Base-by-base conservation (phyloP, 129 eudicot genomes). In the Centrapalus pauciflorus region DNA sequence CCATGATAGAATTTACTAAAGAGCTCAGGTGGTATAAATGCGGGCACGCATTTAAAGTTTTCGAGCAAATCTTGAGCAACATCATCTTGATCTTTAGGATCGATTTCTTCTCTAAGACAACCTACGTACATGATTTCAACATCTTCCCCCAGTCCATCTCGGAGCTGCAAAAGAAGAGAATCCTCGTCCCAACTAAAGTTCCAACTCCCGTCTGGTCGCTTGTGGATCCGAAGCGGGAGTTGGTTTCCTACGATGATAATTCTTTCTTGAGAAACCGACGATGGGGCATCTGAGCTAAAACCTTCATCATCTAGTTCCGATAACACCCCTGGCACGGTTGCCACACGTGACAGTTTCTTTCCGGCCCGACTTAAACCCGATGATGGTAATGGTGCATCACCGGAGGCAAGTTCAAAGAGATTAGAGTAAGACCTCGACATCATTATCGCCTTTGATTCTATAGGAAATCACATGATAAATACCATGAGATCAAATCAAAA, bases 161-260 rank as follows among this genome's bases (percentile, higher is more conserved):
- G 82, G 24, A 90, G 95, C 66, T 90, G 97, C 55, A 82, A 75
- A 25, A 90, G 91, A 66, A 90, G 97, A 65, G 97, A 90, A 49
- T 90, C 97, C 33, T 90, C 97, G 23, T 90, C 97, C 97, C 97
- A 90, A 68, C 89, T 90, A 19, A 90, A 90, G 58, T 71, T 50
- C 97, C 97, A 86, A 12, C 90, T 81, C 46, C 80, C 81, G 41
- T 75, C 83, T 1, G 78, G 63, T 48, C 67, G 72, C 29, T 76
- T 51, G 55, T 90, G 77, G 46, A 84, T 87, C 48, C 87, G 85
- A 40, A 90, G 66, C 1, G 97, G 97, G 35, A 90, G 95, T 77
- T 90, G 97, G 77, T 90, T 90, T 14, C 95, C 97, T 2, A 90
- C 97, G 4, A 90, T 87, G 64, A 90, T 87, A 85, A 90, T 87